Conservation (phyloP, 139 green algal species). For the Picochlorum sp. region DNA sequence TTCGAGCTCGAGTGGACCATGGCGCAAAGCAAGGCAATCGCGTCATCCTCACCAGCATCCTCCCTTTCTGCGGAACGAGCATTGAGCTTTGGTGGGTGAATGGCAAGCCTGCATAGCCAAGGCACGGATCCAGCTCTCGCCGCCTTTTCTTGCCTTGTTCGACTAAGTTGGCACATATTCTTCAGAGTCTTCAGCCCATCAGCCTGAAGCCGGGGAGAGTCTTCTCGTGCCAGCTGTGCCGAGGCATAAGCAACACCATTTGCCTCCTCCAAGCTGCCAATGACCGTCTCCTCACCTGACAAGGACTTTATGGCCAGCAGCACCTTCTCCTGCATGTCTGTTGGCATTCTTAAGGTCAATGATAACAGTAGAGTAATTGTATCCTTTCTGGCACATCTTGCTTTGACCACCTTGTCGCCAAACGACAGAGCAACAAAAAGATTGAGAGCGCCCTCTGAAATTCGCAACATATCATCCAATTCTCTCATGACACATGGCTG, state of each 20-base stretch:
- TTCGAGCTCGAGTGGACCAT: conserved; percentile 46
- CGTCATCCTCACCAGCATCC: conserved; percentile 23
- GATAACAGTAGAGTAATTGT: conserved; percentile 12
- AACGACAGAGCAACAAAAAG: conserved; percentile 16
- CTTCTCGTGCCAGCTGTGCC: conserved; percentile 9
- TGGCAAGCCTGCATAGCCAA: conserved; percentile 28
- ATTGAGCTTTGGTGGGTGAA: conserved; percentile 1
- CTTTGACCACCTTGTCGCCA: conserved; percentile 62
- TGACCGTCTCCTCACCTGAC: conserved; percentile 39
- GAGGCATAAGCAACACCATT: conserved; percentile 39
- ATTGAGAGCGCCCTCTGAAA: conserved; percentile 2
- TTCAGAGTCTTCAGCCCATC: conserved; percentile 63
- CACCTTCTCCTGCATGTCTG: conserved; percentile 10
- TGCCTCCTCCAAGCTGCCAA: conserved; percentile 34
- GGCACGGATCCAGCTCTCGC: conserved; percentile 44
- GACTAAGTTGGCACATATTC: conserved; percentile 73
- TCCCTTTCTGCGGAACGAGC: conserved; percentile 24
- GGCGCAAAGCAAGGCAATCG: conserved; percentile 57
- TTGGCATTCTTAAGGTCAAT: conserved; percentile 1
- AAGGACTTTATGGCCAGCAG: conserved; percentile 19
- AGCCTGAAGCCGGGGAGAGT: conserved; percentile 29
- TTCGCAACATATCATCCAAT: background rate
- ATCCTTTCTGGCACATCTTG: conserved; percentile 31
- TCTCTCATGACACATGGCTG: background rate
- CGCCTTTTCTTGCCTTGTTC: conserved; percentile 49